Evolutionary conservation across 441 rosid genomes (phyloP), one percentile per base, ranked within the genome.

Genomic region (Isatis lusitanica): DNA sequence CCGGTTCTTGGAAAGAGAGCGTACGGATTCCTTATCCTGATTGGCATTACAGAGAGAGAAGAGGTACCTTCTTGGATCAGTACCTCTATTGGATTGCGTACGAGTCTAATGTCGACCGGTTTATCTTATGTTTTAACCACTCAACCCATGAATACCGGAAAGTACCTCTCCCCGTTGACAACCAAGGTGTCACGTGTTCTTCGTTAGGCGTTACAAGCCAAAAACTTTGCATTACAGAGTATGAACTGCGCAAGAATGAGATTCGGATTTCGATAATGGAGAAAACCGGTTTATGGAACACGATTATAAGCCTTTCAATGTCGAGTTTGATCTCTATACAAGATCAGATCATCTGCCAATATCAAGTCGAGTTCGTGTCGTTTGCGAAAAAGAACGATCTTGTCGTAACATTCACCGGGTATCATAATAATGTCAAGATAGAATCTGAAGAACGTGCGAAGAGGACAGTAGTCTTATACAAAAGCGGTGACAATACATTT

Each of bases 1-100:
- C 73, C 43, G 63, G 56, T 71, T 65, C 57, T 33, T 76, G 80
- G 80, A 50, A 28, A 42, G 64, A 65, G 17, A 33, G 68, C 15
- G 15, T 71, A 11, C 50, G 18, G 50, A 65, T 76, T 71, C 63
- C 80, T 58, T 7, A 2, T 24, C 76, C 80, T 15, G 36, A 71
- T 65, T 76, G 76, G 76, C n/a, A 76, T 52, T 76, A 76, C 57
- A 76, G 73, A 71, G 68, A 65, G 30, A 71, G 64, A 31, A 42
- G 5, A n/a, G 73, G 80, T 58, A 58, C 63, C 2, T 65, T 65
- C 36, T 58, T 76, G 63, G 36, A 71, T 5, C 68, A 64, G 12
- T 24, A 2, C 43, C 28, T 76, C n/a, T 66, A 76, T 15, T 76
- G 80, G 80, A 65, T 71, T 64, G 80, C 76, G 7, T 76, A 76